Conservation (phyloP, 768 basidiomycete species). For the Leccinum disarticulatum region DNA sequence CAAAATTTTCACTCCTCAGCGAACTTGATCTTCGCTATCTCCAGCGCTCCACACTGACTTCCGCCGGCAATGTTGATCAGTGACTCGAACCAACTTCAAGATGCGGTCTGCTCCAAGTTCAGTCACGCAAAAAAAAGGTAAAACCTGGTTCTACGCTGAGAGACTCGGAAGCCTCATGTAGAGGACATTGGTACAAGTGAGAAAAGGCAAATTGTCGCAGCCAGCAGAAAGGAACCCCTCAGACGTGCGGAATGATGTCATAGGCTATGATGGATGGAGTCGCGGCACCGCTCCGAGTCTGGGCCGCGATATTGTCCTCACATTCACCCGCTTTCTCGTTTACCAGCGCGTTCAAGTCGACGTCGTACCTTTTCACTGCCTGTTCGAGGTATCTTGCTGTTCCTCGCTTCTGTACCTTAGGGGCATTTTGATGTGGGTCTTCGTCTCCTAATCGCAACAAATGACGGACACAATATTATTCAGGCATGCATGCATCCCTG, state of each 20-base stretch:
- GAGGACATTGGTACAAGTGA: background rate
- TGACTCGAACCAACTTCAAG: background rate
- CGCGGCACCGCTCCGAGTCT: background rate
- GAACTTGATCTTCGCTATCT: background rate
- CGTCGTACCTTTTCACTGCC: background rate
- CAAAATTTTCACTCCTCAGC: background rate
- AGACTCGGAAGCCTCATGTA: background rate
- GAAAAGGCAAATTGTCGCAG: background rate
- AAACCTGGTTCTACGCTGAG: background rate
- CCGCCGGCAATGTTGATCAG: background rate
- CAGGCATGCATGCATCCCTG: background rate
- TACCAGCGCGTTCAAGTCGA: background rate
- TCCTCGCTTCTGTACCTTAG: background rate
- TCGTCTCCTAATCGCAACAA: constrained; percentile 1
- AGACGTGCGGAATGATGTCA: background rate
- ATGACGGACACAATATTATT: constrained; percentile 1
- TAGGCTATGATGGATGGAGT: background rate
- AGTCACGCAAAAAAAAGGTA: background rate
- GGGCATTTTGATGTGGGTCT: background rate
- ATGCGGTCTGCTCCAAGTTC: background rate
- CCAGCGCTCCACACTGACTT: background rate
- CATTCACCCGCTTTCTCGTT: background rate
- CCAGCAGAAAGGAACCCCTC: background rate
- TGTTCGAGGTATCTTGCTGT: background rate
- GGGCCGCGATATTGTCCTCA: background rate